Conservation (phyloP, 1,284 basidiomycete species). For the Apiotrichum sp. region DNA sequence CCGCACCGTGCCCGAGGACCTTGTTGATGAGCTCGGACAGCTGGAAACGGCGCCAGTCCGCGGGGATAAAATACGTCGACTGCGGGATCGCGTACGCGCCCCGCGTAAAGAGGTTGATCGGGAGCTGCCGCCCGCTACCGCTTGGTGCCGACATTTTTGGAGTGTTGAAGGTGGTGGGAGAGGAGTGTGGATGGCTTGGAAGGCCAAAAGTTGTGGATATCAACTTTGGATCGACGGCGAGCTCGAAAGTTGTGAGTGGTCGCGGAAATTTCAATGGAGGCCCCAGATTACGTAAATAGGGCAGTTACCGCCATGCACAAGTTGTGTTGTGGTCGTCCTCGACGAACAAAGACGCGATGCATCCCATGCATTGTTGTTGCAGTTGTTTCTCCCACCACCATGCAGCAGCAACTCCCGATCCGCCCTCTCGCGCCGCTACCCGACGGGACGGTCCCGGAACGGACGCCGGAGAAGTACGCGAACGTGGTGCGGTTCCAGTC, state of each 20-base stretch:
- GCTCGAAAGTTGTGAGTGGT: no score
- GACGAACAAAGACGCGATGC: no score
- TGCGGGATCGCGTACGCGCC: constrained; percentile 74
- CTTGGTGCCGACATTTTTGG: constrained; percentile 22
- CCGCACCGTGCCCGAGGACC: constrained; percentile 59
- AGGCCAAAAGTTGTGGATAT: no score
- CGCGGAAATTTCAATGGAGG: constrained; percentile 10
- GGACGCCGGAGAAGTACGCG: constrained; percentile 50
- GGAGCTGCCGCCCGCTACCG: constrained; percentile 40
- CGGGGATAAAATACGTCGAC: constrained; percentile 90
- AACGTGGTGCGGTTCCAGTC: constrained; percentile 82
- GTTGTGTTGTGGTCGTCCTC: neutral
- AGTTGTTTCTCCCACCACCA: no score
- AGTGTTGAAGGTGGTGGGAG: neutral
- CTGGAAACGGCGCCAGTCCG: constrained; percentile 85
- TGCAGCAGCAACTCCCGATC: no score
- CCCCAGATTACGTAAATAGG: neutral
- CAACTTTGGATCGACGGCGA: neutral
- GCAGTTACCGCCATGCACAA: no score
- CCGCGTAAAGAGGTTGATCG: constrained; percentile 75
- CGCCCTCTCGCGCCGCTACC: constrained; percentile 7
- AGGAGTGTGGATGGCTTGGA: no score
- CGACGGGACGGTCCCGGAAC: constrained; percentile 29
- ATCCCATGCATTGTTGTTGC: no score
- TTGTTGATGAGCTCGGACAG: constrained; percentile 98